These are phyloP conservation scores for Ambispora gerdemannii DNA, from an alignment of 192 early-diverging fungal species.

Conservation along the genomic window DNA sequence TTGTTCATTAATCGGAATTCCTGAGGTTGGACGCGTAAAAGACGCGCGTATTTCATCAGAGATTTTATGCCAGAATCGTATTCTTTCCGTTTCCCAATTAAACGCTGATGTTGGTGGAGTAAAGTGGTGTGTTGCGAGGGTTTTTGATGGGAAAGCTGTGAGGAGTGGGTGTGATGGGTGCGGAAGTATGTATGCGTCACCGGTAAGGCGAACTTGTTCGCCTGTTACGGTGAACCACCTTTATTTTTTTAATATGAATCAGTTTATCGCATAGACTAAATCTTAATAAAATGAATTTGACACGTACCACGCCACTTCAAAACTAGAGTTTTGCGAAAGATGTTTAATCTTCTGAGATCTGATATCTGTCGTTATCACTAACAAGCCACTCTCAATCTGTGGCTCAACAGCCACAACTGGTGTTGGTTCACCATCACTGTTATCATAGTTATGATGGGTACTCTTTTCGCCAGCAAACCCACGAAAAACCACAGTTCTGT, in stretches of 20 bases:
- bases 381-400: slow-evolving; percentile 34
- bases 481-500: slow-evolving; percentile 40
- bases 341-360: slow-evolving; percentile 36
- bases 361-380: slow-evolving; percentile 32
- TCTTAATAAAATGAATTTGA: neutral
- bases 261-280: neutral
- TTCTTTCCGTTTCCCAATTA: slow-evolving; percentile 38
- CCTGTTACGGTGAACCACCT: slow-evolving; percentile 37
- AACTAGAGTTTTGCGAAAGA: slow-evolving; percentile 25
- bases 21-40: slow-evolving; percentile 22
- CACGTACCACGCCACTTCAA: slow-evolving; percentile 39
- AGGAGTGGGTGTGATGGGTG: neutral
- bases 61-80: slow-evolving; percentile 30
- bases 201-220: slow-evolving; percentile 42
- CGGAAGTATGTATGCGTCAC: slow-evolving; percentile 28
- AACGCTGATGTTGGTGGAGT: neutral
- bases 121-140: neutral
- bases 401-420: slow-evolving; percentile 15
- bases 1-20: slow-evolving; percentile 3
- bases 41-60: slow-evolving; percentile 34
- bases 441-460: slow-evolving; percentile 17
- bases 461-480: slow-evolving; percentile 39
- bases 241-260: neutral
- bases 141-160: neutral
- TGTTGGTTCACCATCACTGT: too few relatives aligned